A percentile compares a stretch with the other conserved stretches of the same genome.
phyloP scores from a whole-genome alignment of 805 yeast genomes.

The Wickerhamomyces xylosicus region DNA sequence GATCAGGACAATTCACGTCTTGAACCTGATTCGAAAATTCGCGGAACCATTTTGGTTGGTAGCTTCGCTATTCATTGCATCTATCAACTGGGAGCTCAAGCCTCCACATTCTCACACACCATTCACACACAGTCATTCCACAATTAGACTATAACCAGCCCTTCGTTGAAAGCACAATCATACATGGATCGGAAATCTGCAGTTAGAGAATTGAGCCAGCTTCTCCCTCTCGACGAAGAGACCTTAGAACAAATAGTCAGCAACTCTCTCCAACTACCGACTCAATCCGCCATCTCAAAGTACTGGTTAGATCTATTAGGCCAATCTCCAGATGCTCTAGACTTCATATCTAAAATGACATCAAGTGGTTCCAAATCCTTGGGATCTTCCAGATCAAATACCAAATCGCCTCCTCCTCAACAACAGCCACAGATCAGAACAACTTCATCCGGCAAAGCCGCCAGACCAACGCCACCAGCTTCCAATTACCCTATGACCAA shows the following conservation, averaged over 20 bases:
- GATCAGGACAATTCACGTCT: no score
- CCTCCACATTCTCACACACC: no score
- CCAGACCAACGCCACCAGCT: not conserved
- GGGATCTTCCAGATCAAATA: constrained; percentile 1
- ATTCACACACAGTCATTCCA: no score
- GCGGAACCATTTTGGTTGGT: no score
- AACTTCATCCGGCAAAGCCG: not conserved
- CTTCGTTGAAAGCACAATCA: not conserved
- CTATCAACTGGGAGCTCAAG: no score
- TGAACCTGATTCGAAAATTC: no score
- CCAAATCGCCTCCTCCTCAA: not conserved
- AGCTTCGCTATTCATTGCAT: no score
- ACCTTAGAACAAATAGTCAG: constrained; percentile 44
- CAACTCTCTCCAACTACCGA: constrained; percentile 35
- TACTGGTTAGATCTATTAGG: constrained; percentile 51
- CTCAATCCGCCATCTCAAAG: constrained; percentile 35
- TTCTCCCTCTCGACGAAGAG: constrained; percentile 51
- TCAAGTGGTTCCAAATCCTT: constrained; percentile 7
- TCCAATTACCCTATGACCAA: constrained; percentile 1
- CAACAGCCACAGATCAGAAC: not conserved
- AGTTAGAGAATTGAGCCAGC: constrained; percentile 14
- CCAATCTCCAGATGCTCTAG: constrained; percentile 40
- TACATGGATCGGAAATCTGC: constrained; percentile 3
- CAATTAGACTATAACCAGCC: not conserved
- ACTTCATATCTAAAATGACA: constrained; percentile 35